Evolutionary conservation across 352 stramenopile genomes (phyloP), one percentile per base, ranked within the genome.

Genomic region (Lagenidium sp.): DNA sequence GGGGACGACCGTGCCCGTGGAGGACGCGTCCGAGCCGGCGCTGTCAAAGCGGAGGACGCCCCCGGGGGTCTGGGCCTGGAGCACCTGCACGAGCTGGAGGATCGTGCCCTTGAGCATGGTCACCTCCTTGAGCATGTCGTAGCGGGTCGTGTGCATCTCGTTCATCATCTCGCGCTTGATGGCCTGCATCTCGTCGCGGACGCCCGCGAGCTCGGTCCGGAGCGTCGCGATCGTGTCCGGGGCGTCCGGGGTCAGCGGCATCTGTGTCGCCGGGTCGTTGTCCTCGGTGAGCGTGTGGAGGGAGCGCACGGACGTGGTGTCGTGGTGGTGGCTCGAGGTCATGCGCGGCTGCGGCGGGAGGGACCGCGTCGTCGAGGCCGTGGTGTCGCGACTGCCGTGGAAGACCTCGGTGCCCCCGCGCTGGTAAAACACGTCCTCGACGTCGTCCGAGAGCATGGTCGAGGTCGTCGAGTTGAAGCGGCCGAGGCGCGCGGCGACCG

Each of bases 101-200:
- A 92, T 77, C n/a, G 72, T 68, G 22, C 80, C 75, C 30, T 86
- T 82, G 36, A 93, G 74, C 63, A 90, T 60, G 34, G 74, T 65
- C 18, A 93, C 53, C 47, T 93, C 80, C 53, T 93, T 93, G 32
- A 93, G 63, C 40, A 93, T 57, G 44, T 93, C 80, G 65, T 93
- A 93, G 15, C 75, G 72, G 24, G 71, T 85, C 20, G 76, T 54
- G 49, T 90, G 80, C 46, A 93, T 63, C 57, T 90, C 80, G 41
- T 88, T 85, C 71, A 93, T 86, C 45, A 93, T 65, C 44, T 93
- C 77, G 31, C 74, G 68, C 11, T 69, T 68, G 35, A 90, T 82
- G 19, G 58, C 51, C 30, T 75, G 63, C 35, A 90, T 65, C 37
- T 93, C 75, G 15, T 61, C 44, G 44, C 82, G 82, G 31, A 93